Evolutionary conservation across 805 yeast genomes (phyloP), one percentile per base, ranked within the genome.

Genomic region (Schwanniomyces occidentalis): DNA sequence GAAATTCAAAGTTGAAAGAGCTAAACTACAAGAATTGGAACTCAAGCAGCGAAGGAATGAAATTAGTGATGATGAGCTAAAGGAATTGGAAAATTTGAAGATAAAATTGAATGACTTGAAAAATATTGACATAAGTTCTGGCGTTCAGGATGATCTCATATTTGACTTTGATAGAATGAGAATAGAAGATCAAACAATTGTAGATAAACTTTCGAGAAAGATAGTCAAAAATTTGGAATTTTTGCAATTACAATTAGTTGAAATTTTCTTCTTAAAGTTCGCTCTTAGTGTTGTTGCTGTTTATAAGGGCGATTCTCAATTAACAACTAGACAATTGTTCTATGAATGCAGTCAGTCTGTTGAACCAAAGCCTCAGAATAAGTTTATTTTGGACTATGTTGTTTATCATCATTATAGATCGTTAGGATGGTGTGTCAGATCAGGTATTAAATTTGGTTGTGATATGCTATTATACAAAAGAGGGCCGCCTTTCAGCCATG

Each of bases 401-500:
- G 90, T 76, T 1, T 91, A 90, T 51, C 95, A 88, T 52, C 89
- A 91, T 55, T 90, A 80, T 60, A 72, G 95, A 34, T 81, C 96
- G 0, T 71, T 78, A 16, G 97, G 97, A 0, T 93, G 98, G 97
- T 91, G 97, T 65, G 93, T 83, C 2, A 71, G 95, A 39, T 77
- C 90, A 0, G 99, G 98, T 0, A 76, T 89, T 37, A 93, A 93
- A 58, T 93, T 93, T 58, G 96, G 96, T 2, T 75, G 85, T n/a
- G 95, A 90, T 49, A 83, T 68, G 58, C 62, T 93, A 6, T 66
- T 93, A 4, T 93, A 93, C 57, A 78, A 82, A 35, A 69, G 91
- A 38, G 99, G 99, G 0, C 99, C 98, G 6, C 97, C 97, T 2
- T 88, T 90, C 56, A 79, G 83, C 32, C 99, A 93, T 56, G 97